Evolutionary conservation across 768 basidiomycete genomes (phyloP), one percentile per base, ranked within the genome.

Genomic region (Phylloporus sp.): DNA sequence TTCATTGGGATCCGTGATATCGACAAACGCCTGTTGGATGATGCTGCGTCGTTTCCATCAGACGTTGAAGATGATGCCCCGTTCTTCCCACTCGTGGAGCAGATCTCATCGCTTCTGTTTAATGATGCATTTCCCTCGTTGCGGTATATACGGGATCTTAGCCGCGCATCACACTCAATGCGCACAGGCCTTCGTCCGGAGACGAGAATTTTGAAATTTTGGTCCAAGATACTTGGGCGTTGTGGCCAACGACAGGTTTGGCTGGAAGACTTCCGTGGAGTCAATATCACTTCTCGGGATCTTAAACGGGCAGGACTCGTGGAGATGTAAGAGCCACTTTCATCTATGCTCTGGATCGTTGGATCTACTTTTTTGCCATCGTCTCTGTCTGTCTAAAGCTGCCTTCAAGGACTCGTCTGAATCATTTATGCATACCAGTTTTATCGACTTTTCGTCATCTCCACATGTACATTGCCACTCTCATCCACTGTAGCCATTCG

Each of bases 1-100:
- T 74, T 88, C 48, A 88, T 88, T 50, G 87, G 84, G 9, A 82
- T 89, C 51, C 76, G 85, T 18, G 85, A 85, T 57, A 81, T 88
- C 61, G 82, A 86, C 65, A 76, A 78, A 54, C 76, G 86, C 50
- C 67, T 88, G 22, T 57, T 73, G 13, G 79, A 79, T 16, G 80
- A 79, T 34, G 66, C 62, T 1, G 55, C 52, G 6, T 69, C 65
- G 20, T 72, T 65, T 49, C 68, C 64, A 2, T 66, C 62, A 8
- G 62, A 68, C 9, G 56, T 70, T 22, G 64, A 62, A 49, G 70
- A 73, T 29, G 75, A 76, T 11, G 73, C 78, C 29, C 76, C 79
- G 12, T 86, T 85, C 62, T 87, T 87, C 65, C 76, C 80, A 59
- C 74, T 88, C 45, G 68, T 74, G 29, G 81, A 84, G 65, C 86